Evolutionary conservation across 306 rosid species (phyloP), one percentile per base, ranked within the genome.

Genomic region (Senna siamea): DNA sequence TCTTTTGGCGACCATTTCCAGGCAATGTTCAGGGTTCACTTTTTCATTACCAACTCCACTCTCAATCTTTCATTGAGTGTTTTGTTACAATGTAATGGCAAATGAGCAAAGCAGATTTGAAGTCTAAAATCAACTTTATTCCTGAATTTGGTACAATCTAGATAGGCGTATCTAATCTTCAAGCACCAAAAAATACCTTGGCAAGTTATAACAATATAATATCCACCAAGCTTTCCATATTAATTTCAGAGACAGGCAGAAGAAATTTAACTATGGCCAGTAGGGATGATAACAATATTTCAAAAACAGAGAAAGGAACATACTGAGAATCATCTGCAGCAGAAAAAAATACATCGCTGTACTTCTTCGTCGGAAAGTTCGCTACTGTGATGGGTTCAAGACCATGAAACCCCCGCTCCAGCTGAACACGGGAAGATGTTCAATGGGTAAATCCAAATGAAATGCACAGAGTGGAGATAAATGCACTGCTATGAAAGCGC

Each of bases 301-400:
- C 48, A 81, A 70, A 51, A 66, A 56, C 20, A 61, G 55, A 67
- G 44, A 79, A 70, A 48, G 30, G 67, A 81, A 79, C 96, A 73
- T 93, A 93, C 98, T 93, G 98, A 72, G 93, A 83, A 91, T 86
- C 80, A 85, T 87, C 93, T 37, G 79, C 78, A 11, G 92, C 79
- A 38, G 90, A 85, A 82, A 93, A 93, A 80, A 69, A 85, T 46
- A 88, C 87, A 79, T 90, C 96, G 70, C 82, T 84, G 75, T 72
- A 93, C 85, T 89, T 93, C 96, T 89, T 93, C 48, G 89, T 88
- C 1, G 96, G 97, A 82, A 90, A 90, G 56, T 84, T 89, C 22
- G 89, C 93, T 61, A 93, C 79, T 20, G 79, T 79, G 22, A 47
- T 32, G 20, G 92, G 88, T 68, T 93, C 97, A 55, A 89, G 82